These are phyloP conservation scores for Babesia bovis DNA, from an alignment of 169 alveolate genomes.

Conservation along the genomic window DNA sequence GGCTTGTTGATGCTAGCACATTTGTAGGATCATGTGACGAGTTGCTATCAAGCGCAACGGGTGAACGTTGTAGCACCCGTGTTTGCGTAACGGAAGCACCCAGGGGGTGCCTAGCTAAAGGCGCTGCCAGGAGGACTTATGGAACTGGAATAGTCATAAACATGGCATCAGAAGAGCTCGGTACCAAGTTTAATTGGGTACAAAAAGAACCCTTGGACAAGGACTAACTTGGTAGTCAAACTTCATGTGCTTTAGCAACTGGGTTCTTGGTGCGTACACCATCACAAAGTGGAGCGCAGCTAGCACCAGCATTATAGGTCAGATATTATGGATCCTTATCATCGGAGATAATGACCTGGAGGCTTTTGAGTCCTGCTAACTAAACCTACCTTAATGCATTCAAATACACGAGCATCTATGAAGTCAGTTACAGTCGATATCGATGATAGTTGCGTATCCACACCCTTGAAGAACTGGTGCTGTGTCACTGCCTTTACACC, in stretches of 20 bases:
- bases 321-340: background rate
- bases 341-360: slow-evolving; percentile 7
- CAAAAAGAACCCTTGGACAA: no score
- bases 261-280: no score
- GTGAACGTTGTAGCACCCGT: slow-evolving; percentile 18
- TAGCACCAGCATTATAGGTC: background rate
- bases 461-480: slow-evolving; percentile 32
- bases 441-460: background rate
- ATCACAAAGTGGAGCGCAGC: no score
- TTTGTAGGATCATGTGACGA: slow-evolving; percentile 48
- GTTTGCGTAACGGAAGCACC: slow-evolving; percentile 54
- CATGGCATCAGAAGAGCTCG: slow-evolving; percentile 19
- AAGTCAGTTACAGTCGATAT: background rate
- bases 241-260: background rate
- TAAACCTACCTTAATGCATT: slow-evolving; percentile 15
- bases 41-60: slow-evolving; percentile 20
- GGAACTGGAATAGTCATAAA: slow-evolving; percentile 57
- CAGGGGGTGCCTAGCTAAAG: slow-evolving; percentile 45
- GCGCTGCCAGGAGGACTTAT: slow-evolving; percentile 60
- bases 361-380: background rate
- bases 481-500: background rate
- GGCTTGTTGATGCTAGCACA: slow-evolving; percentile 29
- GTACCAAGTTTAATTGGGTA: slow-evolving; percentile 19
- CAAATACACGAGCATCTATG: slow-evolving; percentile 10
- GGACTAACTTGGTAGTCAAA: no score